Conservation (phyloP, 2,329 filamentous ascomycete species). For the Metarhizium robertsii region DNA sequence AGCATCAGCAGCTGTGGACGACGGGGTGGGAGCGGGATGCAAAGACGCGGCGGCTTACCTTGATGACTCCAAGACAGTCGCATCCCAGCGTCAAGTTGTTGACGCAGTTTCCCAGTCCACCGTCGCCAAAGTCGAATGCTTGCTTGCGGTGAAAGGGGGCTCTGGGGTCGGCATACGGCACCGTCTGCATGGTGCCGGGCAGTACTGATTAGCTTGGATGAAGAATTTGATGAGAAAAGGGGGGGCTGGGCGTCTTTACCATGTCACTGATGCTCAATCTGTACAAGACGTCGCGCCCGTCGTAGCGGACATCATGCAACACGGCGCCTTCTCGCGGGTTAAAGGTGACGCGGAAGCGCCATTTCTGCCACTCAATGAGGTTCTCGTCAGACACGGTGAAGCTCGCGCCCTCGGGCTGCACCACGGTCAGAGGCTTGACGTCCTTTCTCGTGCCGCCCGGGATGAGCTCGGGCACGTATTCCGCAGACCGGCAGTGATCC, state of each 20-base stretch:
- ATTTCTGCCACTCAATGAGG: constrained; percentile 50
- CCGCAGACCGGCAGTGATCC: constrained; percentile 22
- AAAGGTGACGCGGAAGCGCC: constrained; percentile 59
- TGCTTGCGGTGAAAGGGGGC: constrained; percentile 59
- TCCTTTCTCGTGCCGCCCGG: constrained; percentile 34
- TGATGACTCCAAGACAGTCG: constrained; percentile 57
- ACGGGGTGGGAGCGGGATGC: too few species aligned
- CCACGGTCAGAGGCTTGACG: constrained; percentile 47
- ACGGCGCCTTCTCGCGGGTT: constrained; percentile 62
- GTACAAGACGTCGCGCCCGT: constrained; percentile 45
- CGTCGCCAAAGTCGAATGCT: constrained; percentile 65
- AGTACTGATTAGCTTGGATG: background rate
- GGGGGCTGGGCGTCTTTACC: constrained; percentile 26
- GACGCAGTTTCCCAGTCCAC: constrained; percentile 54
- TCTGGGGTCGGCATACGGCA: constrained; percentile 54
- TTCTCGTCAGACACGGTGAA: constrained; percentile 11
- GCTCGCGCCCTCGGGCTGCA: constrained; percentile 27
- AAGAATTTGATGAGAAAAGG: too few species aligned
- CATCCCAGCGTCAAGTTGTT: constrained; percentile 63
- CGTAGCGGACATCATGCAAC: constrained; percentile 59
- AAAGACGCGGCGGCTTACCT: constrained; percentile 10
- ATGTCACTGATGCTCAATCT: constrained; percentile 59
- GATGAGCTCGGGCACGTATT: constrained; percentile 33
- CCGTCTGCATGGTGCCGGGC: constrained; percentile 19
- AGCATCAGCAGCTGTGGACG: too few species aligned